Evolutionary conservation across 2,329 filamentous ascomycete genomes (phyloP).

Genomic region (Neocucurbitaria cava): DNA sequence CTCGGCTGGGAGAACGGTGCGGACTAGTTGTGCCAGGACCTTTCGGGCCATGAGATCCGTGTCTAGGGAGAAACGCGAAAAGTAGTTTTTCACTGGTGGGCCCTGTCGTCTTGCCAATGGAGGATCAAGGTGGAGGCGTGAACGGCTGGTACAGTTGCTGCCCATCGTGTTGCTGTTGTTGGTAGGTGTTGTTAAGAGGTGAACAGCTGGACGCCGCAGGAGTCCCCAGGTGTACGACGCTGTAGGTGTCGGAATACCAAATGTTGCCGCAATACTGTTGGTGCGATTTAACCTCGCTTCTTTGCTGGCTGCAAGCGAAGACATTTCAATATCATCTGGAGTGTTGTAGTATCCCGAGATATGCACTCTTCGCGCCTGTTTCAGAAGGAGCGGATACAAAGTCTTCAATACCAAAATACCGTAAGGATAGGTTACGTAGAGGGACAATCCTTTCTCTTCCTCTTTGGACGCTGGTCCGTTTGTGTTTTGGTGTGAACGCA

Average conservation of each 20-base stretch:
- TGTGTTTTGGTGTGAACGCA: not conserved
- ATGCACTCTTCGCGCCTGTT: slow-evolving; percentile 50
- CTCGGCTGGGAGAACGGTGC: slow-evolving; percentile 35
- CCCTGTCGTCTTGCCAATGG: slow-evolving; percentile 3
- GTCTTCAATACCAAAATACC: slow-evolving; percentile 50
- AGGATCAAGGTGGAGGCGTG: slow-evolving; percentile 24
- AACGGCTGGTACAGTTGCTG: slow-evolving; percentile 13
- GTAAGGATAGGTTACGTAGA: slow-evolving; percentile 51
- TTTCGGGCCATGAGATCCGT: slow-evolving; percentile 26
- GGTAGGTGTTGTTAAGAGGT: not conserved
- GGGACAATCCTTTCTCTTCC: slow-evolving; percentile 42
- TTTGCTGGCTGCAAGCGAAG: slow-evolving; percentile 9
- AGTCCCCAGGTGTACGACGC: slow-evolving; percentile 6
- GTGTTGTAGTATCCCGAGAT: slow-evolving; percentile 49
- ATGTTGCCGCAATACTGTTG: slow-evolving; percentile 22
- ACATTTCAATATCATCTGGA: slow-evolving; percentile 8
- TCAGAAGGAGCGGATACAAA: slow-evolving; percentile 48
- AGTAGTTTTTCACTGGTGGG: slow-evolving; percentile 1
- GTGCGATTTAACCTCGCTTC: slow-evolving; percentile 21
- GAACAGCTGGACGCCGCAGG: too few relatives aligned
- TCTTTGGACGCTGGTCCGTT: slow-evolving; percentile 1
- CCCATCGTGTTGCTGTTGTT: slow-evolving; percentile 3
- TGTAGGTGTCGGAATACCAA: slow-evolving; percentile 2
- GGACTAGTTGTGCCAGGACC: slow-evolving; percentile 44
- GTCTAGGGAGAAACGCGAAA: slow-evolving; percentile 20